Conservation (phyloP, 1,284 basidiomycete genomes). For the Phaffia rhodozyma region DNA sequence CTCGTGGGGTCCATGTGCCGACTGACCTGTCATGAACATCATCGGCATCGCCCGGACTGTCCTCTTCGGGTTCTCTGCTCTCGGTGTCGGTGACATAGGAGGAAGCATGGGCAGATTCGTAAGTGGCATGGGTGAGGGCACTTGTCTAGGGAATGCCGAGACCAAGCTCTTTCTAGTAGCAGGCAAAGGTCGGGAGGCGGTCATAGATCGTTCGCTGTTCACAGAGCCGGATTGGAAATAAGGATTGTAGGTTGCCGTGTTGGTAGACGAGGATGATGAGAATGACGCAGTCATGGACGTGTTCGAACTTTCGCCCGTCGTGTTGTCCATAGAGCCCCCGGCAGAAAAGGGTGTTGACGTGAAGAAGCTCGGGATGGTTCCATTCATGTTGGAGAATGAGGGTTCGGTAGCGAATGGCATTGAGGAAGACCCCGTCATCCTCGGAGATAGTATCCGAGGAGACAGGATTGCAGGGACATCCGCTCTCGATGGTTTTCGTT, state of each 20-base stretch:
- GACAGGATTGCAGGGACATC: slow-evolving; percentile 15
- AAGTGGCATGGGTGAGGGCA: slow-evolving; percentile 15
- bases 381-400: neutral
- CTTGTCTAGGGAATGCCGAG: slow-evolving; percentile 7
- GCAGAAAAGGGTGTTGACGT: neutral
- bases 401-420: neutral
- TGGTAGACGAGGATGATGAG: neutral
- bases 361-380: neutral
- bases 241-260: neutral
- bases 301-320: neutral
- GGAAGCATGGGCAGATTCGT: slow-evolving; percentile 15
- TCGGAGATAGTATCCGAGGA: neutral
- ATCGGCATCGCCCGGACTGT: slow-evolving; percentile 14
- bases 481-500: neutral
- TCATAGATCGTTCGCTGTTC: neutral
- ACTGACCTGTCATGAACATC: slow-evolving; percentile 6
- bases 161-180: slow-evolving; percentile 12
- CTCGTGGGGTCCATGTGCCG: neutral
- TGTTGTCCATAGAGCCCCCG: neutral
- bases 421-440: too few species aligned
- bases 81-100: neutral
- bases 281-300: neutral
- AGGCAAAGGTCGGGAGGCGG: neutral
- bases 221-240: neutral
- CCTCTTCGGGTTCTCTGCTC: slow-evolving; percentile 6